A percentile compares a stretch with the other conserved stretches of the same genome.
Conservation (phyloP, 345 rosid species). For the Limnanthes douglasii region DNA sequence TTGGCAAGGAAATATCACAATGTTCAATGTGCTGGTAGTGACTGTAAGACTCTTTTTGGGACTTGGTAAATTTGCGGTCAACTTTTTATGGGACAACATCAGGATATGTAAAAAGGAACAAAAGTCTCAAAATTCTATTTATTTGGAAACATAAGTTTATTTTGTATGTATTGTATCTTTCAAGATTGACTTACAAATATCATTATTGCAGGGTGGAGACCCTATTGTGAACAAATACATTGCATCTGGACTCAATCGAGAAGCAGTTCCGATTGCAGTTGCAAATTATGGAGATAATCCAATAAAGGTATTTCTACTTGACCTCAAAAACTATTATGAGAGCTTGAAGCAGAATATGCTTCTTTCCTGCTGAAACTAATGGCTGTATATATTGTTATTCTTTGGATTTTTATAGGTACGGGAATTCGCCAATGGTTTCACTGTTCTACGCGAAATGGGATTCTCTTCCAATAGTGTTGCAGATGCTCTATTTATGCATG, state of each 20-base stretch:
- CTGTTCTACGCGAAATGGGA: slow-evolving; percentile 62
- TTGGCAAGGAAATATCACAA: no score
- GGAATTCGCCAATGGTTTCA: slow-evolving; percentile 48
- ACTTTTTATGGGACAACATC: no score
- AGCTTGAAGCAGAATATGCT: no score
- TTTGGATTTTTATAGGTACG: slow-evolving; percentile 36
- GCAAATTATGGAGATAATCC: slow-evolving; percentile 85
- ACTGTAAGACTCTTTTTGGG: no score
- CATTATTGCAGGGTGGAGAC: slow-evolving; percentile 42
- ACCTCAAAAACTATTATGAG: no score
- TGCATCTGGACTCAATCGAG: slow-evolving; percentile 49
- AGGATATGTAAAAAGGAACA: no score
- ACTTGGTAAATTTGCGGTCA: no score
- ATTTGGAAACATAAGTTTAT: no score
- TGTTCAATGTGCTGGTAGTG: no score
- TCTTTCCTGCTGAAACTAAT: no score
- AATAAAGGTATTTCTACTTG: slow-evolving; percentile 33
- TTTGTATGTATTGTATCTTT: background rate
- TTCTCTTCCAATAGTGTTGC: slow-evolving; percentile 50
- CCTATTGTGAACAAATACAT: slow-evolving; percentile 53
- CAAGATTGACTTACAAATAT: background rate
- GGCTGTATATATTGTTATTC: no score
- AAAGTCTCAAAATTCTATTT: no score
- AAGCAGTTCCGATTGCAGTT: slow-evolving; percentile 57
- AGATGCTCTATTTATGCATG: slow-evolving; percentile 49